A percentile compares a stretch with the other conserved stretches of the same genome.
Conservation (phyloP, 108 stramenopile genomes). For the Cyclotella distinguenda region DNA sequence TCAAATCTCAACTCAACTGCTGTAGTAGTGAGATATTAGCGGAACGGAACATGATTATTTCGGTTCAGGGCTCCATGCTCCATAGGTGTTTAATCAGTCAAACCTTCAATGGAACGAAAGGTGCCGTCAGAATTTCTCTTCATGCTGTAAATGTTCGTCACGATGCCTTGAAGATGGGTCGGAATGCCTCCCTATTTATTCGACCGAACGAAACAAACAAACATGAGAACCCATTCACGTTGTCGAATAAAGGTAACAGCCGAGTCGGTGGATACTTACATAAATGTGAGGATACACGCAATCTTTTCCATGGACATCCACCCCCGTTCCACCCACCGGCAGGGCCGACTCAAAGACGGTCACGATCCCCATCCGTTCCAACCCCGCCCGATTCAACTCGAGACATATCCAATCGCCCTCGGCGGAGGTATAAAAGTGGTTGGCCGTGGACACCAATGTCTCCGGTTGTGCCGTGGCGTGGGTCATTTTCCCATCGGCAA, state of each 20-base stretch:
- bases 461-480: conserved; percentile 80
- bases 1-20: too few species aligned
- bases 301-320: conserved; percentile 29
- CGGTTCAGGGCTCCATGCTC: too few species aligned
- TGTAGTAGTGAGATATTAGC: too few species aligned
- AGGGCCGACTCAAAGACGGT: conserved; percentile 62
- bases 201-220: background rate
- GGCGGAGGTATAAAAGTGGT: conserved; percentile 73
- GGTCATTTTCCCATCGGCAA: conserved; percentile 72
- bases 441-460: conserved; percentile 68
- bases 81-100: conserved; percentile 24
- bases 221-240: background rate
- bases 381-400: conserved; percentile 48
- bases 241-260: background rate
- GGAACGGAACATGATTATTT: too few species aligned
- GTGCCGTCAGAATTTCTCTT: conserved; percentile 58
- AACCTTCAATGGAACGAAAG: conserved; percentile 65
- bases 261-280: background rate
- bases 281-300: conserved; percentile 80
- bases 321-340: conserved; percentile 65
- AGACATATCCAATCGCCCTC: conserved; percentile 85
- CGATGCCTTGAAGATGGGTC: conserved; percentile 52
- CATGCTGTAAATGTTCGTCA: conserved; percentile 66
- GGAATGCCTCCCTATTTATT: conserved; percentile 72
- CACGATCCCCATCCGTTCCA: conserved; percentile 63